Evolutionary conservation across 2,329 filamentous ascomycete species (phyloP), one percentile per base, ranked within the genome.

Genomic region (Lasiodiplodia hormozganensis): DNA sequence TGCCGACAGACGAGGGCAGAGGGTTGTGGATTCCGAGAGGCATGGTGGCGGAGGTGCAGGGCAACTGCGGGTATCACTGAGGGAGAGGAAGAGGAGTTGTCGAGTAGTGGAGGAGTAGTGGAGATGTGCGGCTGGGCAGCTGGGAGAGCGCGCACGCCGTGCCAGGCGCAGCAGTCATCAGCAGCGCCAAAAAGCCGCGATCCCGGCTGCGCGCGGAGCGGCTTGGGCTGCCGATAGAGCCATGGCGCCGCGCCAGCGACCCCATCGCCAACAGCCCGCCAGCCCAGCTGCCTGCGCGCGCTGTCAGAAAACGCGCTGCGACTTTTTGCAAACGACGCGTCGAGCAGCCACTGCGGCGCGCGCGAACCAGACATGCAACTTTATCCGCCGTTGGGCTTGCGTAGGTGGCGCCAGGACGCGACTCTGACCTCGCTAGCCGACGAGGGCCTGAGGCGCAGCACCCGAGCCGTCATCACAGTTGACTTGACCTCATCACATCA

Each of bases 1-100:
- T 86, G 72, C 78, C 78, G 82, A 86, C 83, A 43, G 82, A 85
- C 70, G 83, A 82, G 70, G 84, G 84, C 75, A 86, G 78, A 71
- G 84, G 84, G 74, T 86, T 86, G 74, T 86, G 85, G 76, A 86
- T 79, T 71, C 83, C 81, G 68, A 83, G 67, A 54, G 67, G 67
- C 67, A 68, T 68, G 58, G 25, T 58, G 10, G n/a, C n/a, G 47
- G 23, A n/a, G 58, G 51, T 38, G 67, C 49, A 49, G 51, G 28
- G 38, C 28, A 51, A 51, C 40, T 40, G 52, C 65, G 65, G 52
- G 65, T 49, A 67, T 64, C 60, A 52, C 47, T 64, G 47, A 36
- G 64, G 62, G 34, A 34, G 56, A 28, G 40, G 25, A 36, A 8
- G 23, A n/a, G 21, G 40, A 23, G 10, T 31, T 25, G 62, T 8